Conservation (phyloP, 768 basidiomycete species). For the Leccinum obscurum region DNA sequence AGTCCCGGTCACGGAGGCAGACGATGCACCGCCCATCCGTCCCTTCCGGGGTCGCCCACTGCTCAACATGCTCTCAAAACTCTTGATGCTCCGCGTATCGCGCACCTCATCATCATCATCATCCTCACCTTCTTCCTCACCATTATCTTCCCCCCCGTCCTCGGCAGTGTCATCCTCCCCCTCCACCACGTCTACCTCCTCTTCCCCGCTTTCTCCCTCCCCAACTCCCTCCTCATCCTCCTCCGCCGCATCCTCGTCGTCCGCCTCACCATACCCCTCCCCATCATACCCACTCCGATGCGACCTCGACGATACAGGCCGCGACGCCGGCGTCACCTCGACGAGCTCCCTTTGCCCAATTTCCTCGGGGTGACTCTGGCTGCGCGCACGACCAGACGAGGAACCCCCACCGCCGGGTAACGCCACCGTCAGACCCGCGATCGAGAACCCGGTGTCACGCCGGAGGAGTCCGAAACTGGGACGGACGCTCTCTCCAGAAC, state of each 20-base stretch:
- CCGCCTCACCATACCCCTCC: constrained; percentile 21
- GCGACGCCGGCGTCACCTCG: constrained; percentile 48
- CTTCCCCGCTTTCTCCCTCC: constrained; percentile 15
- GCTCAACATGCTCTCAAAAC: constrained; percentile 86
- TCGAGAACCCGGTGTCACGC: constrained; percentile 79
- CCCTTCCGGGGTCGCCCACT: constrained; percentile 21
- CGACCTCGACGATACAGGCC: constrained; percentile 47
- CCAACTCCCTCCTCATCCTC: constrained; percentile 9
- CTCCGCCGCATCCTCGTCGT: no score
- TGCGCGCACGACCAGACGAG: constrained; percentile 6
- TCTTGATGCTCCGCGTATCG: constrained; percentile 76
- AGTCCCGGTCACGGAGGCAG: background rate
- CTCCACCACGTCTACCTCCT: constrained; percentile 28
- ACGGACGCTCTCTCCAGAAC: constrained; percentile 25
- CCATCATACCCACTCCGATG: constrained; percentile 9
- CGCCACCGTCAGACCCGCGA: constrained; percentile 69
- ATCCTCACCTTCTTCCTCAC: constrained; percentile 14
- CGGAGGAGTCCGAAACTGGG: constrained; percentile 69
- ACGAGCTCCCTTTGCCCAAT: constrained; percentile 51
- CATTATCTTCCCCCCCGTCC: background rate
- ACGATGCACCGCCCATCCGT: background rate
- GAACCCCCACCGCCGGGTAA: constrained; percentile 44
- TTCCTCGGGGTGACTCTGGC: constrained; percentile 26
- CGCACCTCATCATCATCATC: constrained; percentile 34
- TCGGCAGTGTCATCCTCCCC: constrained; percentile 27